phyloP scores from a whole-genome alignment of 805 yeast genomes.

The Metschnikowia reukaufii region DNA sequence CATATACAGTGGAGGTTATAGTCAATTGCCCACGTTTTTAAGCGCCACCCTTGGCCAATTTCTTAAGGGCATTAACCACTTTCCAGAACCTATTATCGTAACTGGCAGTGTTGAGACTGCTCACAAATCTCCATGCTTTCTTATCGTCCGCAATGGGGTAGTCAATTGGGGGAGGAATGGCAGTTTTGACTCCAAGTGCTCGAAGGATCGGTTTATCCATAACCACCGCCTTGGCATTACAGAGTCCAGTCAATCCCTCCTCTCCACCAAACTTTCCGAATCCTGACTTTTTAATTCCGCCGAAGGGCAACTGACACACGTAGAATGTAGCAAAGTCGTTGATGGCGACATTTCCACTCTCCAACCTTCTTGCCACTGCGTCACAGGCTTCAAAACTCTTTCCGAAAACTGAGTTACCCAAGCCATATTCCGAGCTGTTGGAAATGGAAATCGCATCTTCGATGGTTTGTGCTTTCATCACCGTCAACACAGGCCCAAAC shows the following conservation, averaged over 20 bases:
- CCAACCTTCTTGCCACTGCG: constrained; percentile 59
- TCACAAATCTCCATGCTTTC: constrained; percentile 87
- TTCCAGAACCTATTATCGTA: constrained; percentile 77
- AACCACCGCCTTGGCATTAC: constrained; percentile 84
- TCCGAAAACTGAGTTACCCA: constrained; percentile 92
- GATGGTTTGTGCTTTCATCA: constrained; percentile 68
- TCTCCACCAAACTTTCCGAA: constrained; percentile 98
- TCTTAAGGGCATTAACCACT: constrained; percentile 40
- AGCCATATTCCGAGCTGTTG: constrained; percentile 82
- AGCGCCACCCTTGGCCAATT: constrained; percentile 35
- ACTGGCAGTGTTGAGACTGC: constrained; percentile 78
- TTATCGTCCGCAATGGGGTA: constrained; percentile 83
- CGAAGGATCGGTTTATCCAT: constrained; percentile 74
- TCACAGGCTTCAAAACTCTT: constrained; percentile 55
- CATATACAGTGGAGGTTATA: too few species aligned
- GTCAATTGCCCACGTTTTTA: too few species aligned
- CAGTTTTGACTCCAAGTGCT: constrained; percentile 58
- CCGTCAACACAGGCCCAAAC: constrained; percentile 86
- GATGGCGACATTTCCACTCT: constrained; percentile 91
- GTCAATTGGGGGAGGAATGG: constrained; percentile 85
- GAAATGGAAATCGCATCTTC: constrained; percentile 75
- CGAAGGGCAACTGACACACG: constrained; percentile 95
- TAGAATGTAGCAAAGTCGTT: constrained; percentile 97
- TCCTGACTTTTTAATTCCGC: constrained; percentile 91
- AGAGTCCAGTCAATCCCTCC: constrained; percentile 90